phyloP scores from a whole-genome alignment of 179 eudicot species.

The Patellifolia procumbens region DNA sequence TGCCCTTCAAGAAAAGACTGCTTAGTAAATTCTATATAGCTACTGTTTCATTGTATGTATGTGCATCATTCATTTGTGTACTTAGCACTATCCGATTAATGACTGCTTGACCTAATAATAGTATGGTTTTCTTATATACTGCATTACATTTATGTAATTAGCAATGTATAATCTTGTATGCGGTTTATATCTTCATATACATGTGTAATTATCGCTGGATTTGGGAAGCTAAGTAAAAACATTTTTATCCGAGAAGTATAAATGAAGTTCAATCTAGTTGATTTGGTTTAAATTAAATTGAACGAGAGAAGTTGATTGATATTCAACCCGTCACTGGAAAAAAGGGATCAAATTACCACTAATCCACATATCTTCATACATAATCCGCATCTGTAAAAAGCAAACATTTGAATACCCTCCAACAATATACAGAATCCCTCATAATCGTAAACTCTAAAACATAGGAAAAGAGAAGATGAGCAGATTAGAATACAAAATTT shows the following conservation, averaged over 20 bases:
- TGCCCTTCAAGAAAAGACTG: slow-evolving; percentile 22
- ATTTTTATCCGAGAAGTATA: no score
- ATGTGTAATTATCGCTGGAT: no score
- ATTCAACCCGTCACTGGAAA: neutral
- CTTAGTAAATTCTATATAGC: neutral
- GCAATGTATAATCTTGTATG: no score
- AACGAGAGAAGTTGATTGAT: no score
- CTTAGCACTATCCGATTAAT: neutral
- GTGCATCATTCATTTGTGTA: slow-evolving; percentile 16
- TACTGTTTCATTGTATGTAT: neutral
- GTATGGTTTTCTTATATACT: slow-evolving; percentile 3
- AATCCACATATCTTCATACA: neutral
- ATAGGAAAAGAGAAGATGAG: neutral
- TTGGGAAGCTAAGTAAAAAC: no score
- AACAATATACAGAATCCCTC: no score
- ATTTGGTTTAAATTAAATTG: no score
- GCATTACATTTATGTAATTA: no score
- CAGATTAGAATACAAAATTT: neutral
- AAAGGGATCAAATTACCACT: neutral
- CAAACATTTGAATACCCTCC: no score
- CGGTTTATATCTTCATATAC: no score
- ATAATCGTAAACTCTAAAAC: neutral
- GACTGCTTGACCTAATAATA: neutral
- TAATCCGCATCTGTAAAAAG: neutral
- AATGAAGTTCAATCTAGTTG: no score